Evolutionary conservation across 805 yeast species (phyloP).

Genomic region (Tetrapisispora namnaoensis): DNA sequence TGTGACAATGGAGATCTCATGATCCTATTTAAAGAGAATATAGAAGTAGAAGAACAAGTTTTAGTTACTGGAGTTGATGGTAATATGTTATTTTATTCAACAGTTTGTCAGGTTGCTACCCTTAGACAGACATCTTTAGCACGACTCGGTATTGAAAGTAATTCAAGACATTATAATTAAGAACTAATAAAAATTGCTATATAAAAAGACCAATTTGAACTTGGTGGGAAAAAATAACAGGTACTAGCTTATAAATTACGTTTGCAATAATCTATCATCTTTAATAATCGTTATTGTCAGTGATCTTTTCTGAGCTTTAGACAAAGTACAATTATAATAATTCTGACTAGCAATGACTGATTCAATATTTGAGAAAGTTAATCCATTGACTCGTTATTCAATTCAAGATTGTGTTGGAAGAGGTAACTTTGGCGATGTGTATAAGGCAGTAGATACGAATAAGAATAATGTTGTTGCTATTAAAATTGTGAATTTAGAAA

Average conservation of each 20-base stretch:
- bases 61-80: not conserved
- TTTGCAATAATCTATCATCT: not conserved
- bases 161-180: not conserved
- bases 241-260: not conserved
- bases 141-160: not conserved
- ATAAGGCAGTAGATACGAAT: slow-evolving; percentile 40
- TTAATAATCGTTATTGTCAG: not conserved
- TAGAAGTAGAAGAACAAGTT: not conserved
- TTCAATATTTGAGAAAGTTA: not conserved
- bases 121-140: not conserved
- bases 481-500: slow-evolving; percentile 78
- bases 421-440: slow-evolving; percentile 86
- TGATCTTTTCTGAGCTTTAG: no score
- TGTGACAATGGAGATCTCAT: not conserved
- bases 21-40: not conserved
- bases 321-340: not conserved
- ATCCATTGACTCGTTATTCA: slow-evolving; percentile 26
- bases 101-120: not conserved
- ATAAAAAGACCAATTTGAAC: not conserved
- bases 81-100: no score
- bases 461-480: slow-evolving; percentile 56
- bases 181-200: not conserved
- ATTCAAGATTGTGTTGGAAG: slow-evolving; percentile 57
- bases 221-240: not conserved
- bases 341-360: not conserved